Evolutionary conservation across 1,284 basidiomycete species (phyloP).

Genomic region (Melampsora abietis-canadensis): DNA sequence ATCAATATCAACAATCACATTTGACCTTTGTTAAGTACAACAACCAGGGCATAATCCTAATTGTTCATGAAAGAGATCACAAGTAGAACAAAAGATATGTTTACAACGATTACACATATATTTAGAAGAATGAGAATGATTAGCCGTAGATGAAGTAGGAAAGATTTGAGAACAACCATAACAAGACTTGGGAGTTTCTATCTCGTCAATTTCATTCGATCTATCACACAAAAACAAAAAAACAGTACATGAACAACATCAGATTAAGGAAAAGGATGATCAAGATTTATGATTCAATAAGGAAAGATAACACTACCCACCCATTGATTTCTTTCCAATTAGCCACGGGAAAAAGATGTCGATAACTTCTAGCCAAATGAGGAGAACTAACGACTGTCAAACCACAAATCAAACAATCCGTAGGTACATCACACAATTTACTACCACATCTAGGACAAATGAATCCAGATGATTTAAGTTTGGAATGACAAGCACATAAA

Average conservation of each 20-base stretch:
- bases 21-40: not conserved
- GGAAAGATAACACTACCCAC: conserved; percentile 30
- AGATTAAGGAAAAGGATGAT: conserved; percentile 52
- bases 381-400: conserved; percentile 97
- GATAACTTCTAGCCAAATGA: conserved; percentile 90
- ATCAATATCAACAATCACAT: not conserved
- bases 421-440: conserved; percentile 95
- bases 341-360: conserved; percentile 86
- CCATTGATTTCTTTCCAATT: conserved; percentile 65
- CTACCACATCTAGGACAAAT: conserved; percentile 87
- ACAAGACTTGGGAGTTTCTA: conserved; percentile 14
- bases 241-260: conserved; percentile 41
- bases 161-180: conserved; percentile 15
- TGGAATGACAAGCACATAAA: conserved; percentile 88
- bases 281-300: conserved; percentile 45
- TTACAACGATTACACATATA: conserved; percentile 58
- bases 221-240: conserved; percentile 45
- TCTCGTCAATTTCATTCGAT: conserved; percentile 17
- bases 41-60: conserved; percentile 52
- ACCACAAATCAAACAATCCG: conserved; percentile 94
- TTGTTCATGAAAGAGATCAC: conserved; percentile 60
- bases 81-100: conserved; percentile 67
- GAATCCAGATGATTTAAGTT: conserved; percentile 84
- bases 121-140: conserved; percentile 2
- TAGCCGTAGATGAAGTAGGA: conserved; percentile 47